phyloP scores from a whole-genome alignment of 495 filamentous ascomycete species.

The Podospora sp. region DNA sequence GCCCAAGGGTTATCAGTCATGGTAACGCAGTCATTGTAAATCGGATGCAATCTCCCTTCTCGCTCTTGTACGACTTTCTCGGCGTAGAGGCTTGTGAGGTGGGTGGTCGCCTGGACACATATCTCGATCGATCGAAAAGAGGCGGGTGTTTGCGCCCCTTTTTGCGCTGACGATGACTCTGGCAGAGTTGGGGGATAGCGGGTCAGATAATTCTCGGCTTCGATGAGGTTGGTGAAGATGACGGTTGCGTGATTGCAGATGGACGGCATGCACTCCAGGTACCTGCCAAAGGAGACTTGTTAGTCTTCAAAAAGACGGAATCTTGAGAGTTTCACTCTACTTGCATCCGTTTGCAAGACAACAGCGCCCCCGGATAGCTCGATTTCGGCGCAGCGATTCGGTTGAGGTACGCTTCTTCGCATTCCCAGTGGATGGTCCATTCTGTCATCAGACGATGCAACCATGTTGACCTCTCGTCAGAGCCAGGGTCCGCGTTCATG shows the following conservation, averaged over 20 bases:
- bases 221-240: constrained; percentile 32
- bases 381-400: background rate
- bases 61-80: constrained; percentile 1
- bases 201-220: constrained; percentile 26
- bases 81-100: constrained; percentile 30
- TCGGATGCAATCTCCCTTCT: constrained; percentile 9
- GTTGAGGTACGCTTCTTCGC: constrained; percentile 22
- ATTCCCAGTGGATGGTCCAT: constrained; percentile 34
- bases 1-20: constrained; percentile 31
- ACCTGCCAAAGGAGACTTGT: constrained; percentile 18
- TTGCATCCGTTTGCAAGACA: constrained; percentile 37
- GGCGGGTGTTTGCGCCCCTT: background rate
- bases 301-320: background rate
- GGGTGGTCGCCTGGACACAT: constrained; percentile 25
- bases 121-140: constrained; percentile 29
- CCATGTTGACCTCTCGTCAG: constrained; percentile 19
- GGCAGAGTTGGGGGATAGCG: constrained; percentile 12
- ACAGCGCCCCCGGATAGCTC: constrained; percentile 28
- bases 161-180: background rate
- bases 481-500: background rate
- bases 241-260: constrained; percentile 31
- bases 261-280: constrained; percentile 30
- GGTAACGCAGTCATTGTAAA: no score
- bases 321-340: background rate
- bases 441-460: constrained; percentile 24